Base-by-base conservation (phyloP, 2,329 filamentous ascomycete genomes). In the Aspergillus quadrilineatus region DNA sequence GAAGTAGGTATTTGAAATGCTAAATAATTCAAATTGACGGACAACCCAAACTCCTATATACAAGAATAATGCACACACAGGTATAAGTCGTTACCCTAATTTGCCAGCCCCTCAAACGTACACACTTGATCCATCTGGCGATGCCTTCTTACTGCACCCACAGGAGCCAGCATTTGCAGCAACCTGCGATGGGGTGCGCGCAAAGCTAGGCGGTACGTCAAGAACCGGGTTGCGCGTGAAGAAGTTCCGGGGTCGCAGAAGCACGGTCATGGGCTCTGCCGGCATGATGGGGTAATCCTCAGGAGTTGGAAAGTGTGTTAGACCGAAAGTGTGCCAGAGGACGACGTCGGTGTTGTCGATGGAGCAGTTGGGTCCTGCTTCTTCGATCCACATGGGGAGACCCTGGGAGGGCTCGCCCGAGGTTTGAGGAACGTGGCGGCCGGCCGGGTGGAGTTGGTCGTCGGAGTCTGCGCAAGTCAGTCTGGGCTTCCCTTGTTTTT, bases 251-350 rank as follows among this genome's bases (percentile, higher is more conserved):
- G 91, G 91, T 32, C 90, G 79, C 41, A 95, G 79, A 36, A 95
- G 80, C 64, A 96, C 77, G 1, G 85, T 90, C 82, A 96, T 92
- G 0, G 90, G 89, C 78, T 92, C 89, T 0, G 85, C 89, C 0
- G 91, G 91, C 92, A 96, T 96, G 65, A 96, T 81, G 30, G 92
- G 92, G 78, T 90, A 96, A 73, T 96, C 92, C 70, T 97, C 92
- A 0, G 92, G 91, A 0, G 89, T 79, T 0, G 92, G 92, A 79
- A 96, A 93, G 71, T 96, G 92, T 0, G 89, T 93, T 36, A 96
- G 80, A 36, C 92, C 92, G 67, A 96, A 97, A 0, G 91, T 96
- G 76, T 96, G 92, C 92, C 92, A 97, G 14, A 96, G 82, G 1
- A 97, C 92, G 30, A 96, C 77, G 70, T 97, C 90, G 0, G 86